Conservation (phyloP, 169 alveolate species). For the Fabrea salina region DNA sequence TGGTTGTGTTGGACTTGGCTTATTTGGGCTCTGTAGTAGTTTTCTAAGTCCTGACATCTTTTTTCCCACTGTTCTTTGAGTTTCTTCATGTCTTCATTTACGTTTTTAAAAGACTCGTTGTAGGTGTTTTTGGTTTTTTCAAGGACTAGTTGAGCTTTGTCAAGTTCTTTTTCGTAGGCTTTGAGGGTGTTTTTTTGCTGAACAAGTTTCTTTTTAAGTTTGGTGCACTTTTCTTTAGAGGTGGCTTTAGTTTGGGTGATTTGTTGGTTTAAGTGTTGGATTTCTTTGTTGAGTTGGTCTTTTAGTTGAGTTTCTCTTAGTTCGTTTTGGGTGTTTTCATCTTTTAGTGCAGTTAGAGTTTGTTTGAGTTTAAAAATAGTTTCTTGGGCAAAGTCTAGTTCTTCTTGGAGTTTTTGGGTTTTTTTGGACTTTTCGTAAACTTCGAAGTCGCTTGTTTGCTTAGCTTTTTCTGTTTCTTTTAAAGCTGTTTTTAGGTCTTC, state of each 20-base stretch:
- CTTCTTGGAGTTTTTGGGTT: not conserved
- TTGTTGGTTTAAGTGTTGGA: not conserved
- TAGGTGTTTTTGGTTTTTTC: not conserved
- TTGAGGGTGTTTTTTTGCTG: not conserved
- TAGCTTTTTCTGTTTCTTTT: not conserved
- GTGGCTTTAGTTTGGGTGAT: not conserved
- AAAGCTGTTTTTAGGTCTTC: not conserved
- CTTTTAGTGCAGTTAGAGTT: not conserved
- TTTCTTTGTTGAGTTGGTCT: not conserved
- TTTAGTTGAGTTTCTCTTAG: not conserved
- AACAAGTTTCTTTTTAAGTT: not conserved
- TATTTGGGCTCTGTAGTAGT: not conserved
- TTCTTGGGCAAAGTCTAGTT: not conserved
- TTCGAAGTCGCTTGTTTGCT: too few relatives aligned
- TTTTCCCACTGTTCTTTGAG: conserved; percentile 28
- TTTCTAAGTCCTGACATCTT: conserved; percentile 8
- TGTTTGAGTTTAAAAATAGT: not conserved
- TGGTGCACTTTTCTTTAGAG: not conserved
- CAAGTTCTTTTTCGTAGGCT: not conserved
- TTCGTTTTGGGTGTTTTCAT: not conserved
- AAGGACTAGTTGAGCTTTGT: not conserved
- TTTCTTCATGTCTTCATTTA: not conserved
- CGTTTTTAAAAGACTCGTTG: not conserved
- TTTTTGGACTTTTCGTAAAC: not conserved
- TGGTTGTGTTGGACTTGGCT: conserved; percentile 1